A percentile compares a stretch with the other conserved stretches of the same genome.
phyloP scores from a whole-genome alignment of 176 grass and related monocot genomes.

The Avena sativa region DNA sequence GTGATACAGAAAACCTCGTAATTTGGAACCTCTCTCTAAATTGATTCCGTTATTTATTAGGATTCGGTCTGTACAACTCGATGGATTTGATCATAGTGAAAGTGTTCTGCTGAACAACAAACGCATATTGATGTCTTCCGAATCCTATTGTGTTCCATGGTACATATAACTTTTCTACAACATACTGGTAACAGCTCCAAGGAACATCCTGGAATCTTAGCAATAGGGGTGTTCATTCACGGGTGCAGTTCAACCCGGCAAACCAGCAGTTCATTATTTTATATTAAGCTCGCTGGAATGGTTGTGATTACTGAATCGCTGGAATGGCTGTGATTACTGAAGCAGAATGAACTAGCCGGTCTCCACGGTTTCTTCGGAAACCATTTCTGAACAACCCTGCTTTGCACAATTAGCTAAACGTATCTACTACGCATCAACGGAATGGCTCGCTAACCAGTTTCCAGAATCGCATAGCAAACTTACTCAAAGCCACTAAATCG shows the following conservation, averaged over 20 bases:
- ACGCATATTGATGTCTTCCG: not conserved
- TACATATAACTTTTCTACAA: not conserved
- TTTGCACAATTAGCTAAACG: not conserved
- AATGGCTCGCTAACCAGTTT: not conserved
- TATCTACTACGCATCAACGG: not conserved
- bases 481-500: not conserved
- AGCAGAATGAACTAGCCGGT: not conserved
- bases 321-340: not conserved
- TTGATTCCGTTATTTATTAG: not conserved
- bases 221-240: not conserved
- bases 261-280: not conserved
- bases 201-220: not conserved
- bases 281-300: not conserved
- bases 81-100: not conserved
- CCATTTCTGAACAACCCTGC: not conserved
- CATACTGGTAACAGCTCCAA: not conserved
- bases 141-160: not conserved
- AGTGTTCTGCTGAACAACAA: not conserved
- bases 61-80: not conserved
- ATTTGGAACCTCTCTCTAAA: not conserved
- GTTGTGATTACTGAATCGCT: not conserved
- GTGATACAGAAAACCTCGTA: constrained; percentile 6
- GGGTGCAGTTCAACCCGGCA: not conserved
- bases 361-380: not conserved
- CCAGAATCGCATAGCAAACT: not conserved